Evolutionary conservation across 805 yeast genomes (phyloP).

Genomic region (Myxozyma monticola): DNA sequence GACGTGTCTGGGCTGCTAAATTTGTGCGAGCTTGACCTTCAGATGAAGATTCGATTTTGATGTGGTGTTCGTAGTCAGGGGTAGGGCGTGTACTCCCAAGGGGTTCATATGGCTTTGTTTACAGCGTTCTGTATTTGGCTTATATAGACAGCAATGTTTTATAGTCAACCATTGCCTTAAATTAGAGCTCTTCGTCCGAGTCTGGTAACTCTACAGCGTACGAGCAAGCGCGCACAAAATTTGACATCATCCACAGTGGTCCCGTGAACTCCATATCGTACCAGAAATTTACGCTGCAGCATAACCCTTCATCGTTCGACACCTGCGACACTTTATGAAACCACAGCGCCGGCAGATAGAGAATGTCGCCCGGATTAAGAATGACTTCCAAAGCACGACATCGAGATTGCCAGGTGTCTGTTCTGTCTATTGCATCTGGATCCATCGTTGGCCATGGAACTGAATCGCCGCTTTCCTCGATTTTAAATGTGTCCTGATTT

Average conservation of each 20-base stretch:
- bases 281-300: slow-evolving; percentile 28
- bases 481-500: slow-evolving; percentile 16
- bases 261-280: slow-evolving; percentile 28
- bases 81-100: too few species aligned
- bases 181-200: too few species aligned
- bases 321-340: slow-evolving; percentile 41
- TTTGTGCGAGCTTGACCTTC: too few species aligned
- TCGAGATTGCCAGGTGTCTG: slow-evolving; percentile 9
- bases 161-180: too few species aligned
- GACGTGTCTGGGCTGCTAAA: too few species aligned
- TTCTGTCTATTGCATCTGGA: slow-evolving; percentile 7
- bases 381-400: slow-evolving; percentile 32
- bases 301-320: slow-evolving; percentile 22
- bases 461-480: slow-evolving; percentile 20
- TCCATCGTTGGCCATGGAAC: slow-evolving; percentile 28
- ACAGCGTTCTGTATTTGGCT: too few species aligned
- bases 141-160: too few species aligned
- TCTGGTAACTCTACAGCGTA: background rate
- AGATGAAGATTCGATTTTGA: too few species aligned
- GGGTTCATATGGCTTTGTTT: too few species aligned
- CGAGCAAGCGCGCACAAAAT: slow-evolving; percentile 4
- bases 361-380: slow-evolving; percentile 41
- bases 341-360: slow-evolving; percentile 45
- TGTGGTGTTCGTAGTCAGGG: too few species aligned
- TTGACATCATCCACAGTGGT: slow-evolving; percentile 18